Base-by-base conservation (phyloP, 306 rosid species). In the Leucaena leucocephala region DNA sequence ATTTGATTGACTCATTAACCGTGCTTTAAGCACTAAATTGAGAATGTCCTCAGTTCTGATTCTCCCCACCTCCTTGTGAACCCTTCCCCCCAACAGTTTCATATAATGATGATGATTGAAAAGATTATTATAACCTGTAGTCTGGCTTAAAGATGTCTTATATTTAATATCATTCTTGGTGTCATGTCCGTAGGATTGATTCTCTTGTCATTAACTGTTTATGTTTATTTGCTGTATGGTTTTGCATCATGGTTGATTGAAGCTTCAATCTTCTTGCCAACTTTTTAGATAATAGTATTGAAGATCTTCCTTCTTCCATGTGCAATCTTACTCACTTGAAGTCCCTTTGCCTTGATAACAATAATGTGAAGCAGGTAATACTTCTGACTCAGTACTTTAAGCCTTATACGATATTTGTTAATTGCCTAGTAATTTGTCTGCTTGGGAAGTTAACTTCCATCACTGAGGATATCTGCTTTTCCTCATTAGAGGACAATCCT, bases 321-420 rank as follows among this genome's bases (percentile, higher is more conserved):
- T 93, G 99, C 92, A 93, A 86, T 84, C 96, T 96, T 67, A 78
- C 84, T 80, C 91, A 96, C 88, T 71, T 96, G 81, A 96, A 96
- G 88, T 91, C 99, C 22, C 94, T 96, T 80, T 83, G 86, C 84
- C 85, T 96, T 50, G 85, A 96, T 80, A 91, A 93, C 78, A 96
- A 96, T 82, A 86, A 85, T 22, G 91, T 96, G 86, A 90, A 90
- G 62, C 92, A 90, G 99, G 99, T 93, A 86, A 6, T 73, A 22
- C 65, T 44, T 69, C 74, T 69, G 15, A 44, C 74, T 22, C 40
- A 22, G 22, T 45, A 45, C 39, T 69, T 46, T 48, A 71, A 21
- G 15, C 35, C 40, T 77, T 43, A 11, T 59, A 76, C 11, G 58
- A 15, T 55, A 54, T 44, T 62, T 77, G 38, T 49, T 40, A 54